Conservation (phyloP, 306 rosid species). For the Cucurbita argyrosperma region DNA sequence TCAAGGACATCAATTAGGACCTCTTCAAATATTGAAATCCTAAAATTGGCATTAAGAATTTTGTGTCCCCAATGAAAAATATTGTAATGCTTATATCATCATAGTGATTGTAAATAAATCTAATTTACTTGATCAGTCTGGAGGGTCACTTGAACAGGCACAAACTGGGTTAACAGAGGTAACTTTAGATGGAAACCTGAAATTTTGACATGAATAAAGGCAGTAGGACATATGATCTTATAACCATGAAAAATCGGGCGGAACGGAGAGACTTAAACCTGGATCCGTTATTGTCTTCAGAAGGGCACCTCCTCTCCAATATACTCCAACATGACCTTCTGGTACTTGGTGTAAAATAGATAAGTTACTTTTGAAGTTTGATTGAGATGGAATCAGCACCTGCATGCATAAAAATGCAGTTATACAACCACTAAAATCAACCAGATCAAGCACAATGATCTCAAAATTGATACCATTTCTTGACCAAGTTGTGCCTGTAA, state of each 20-base stretch:
- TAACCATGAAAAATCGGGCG: neutral
- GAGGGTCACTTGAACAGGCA: conserved; percentile 86
- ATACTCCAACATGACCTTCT: conserved; percentile 92
- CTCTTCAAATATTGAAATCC: neutral
- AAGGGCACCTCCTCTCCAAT: conserved; percentile 98
- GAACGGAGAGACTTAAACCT: conserved; percentile 24
- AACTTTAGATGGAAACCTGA: conserved; percentile 82
- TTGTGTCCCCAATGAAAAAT: neutral
- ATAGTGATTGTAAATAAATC: neutral
- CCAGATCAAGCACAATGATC: neutral
- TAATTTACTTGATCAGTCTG: conserved; percentile 65
- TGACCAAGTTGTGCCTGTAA: neutral
- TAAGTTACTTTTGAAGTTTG: conserved; percentile 23
- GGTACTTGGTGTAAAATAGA: conserved; percentile 89
- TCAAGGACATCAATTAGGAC: neutral
- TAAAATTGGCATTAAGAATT: neutral
- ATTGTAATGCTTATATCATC: neutral
- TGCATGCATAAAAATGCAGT: conserved; percentile 13
- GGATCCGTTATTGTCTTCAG: conserved; percentile 60
- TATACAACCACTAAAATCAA: neutral
- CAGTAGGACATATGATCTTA: neutral
- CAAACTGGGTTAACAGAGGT: conserved; percentile 71
- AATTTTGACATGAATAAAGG: neutral
- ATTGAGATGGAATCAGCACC: conserved; percentile 40
- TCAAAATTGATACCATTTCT: neutral